A percentile compares a stretch with the other conserved stretches of the same genome.
phyloP scores from a whole-genome alignment of 768 basidiomycete genomes.

The Boletus sp. region DNA sequence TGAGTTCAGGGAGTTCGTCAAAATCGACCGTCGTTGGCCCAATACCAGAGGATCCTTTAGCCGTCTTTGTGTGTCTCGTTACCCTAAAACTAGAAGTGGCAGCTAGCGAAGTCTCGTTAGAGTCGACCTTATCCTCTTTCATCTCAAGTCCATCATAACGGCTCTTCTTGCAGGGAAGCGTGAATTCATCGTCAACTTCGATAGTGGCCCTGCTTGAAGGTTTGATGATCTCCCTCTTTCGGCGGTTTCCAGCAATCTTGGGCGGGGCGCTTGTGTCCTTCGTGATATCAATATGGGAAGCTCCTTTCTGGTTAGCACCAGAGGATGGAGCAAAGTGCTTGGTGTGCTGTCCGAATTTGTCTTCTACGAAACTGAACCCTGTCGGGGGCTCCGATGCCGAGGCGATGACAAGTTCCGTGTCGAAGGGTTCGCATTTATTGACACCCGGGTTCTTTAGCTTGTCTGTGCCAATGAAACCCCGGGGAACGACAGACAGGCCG shows the following conservation, averaged over 20 bases:
- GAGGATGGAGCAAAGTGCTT: neutral
- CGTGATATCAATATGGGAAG: neutral
- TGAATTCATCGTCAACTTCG: conserved; percentile 15
- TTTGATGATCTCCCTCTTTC: conserved; percentile 23
- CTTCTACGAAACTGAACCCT: neutral
- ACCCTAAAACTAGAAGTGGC: conserved; percentile 7
- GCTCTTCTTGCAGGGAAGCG: conserved; percentile 20
- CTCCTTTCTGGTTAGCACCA: neutral
- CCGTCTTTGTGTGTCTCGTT: conserved; percentile 35
- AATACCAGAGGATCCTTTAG: conserved; percentile 27
- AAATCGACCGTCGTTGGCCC: conserved; percentile 23
- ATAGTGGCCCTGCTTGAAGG: neutral
- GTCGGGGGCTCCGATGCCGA: neutral
- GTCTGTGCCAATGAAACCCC: neutral
- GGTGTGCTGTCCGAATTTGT: neutral
- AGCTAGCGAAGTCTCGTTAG: neutral
- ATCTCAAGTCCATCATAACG: conserved; percentile 5
- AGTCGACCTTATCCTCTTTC: neutral
- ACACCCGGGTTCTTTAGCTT: neutral
- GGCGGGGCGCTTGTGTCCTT: conserved; percentile 1
- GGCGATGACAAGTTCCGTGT: neutral
- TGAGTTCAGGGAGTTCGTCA: conserved; percentile 31
- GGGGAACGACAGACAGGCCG: neutral
- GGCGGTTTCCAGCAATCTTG: conserved; percentile 24
- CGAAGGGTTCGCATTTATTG: neutral